Evolutionary conservation across 2,329 filamentous ascomycete species (phyloP), one percentile per base, ranked within the genome.

Genomic region (Cercospora sojina): DNA sequence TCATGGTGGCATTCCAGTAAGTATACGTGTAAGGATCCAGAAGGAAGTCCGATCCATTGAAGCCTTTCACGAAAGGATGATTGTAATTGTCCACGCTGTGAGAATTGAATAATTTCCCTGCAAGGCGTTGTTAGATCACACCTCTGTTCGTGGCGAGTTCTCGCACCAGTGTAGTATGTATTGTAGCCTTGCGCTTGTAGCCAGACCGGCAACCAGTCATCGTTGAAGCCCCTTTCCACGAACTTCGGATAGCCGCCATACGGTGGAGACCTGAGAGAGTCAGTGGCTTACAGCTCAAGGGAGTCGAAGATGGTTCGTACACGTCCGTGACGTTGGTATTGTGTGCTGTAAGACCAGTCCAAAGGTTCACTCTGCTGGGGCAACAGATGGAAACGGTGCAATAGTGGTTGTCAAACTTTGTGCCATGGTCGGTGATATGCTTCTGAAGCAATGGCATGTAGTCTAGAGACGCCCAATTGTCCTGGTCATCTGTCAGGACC

Each of bases 151-250:
- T 20, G 25, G 12, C 23, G 12, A 53, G 8, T 35, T 31, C 53
- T 23, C 53, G n/a, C 31, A 57, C 53, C 62, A 70, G 86, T 84
- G 72, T 91, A 91, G 72, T 90, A 91, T 0, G 89, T 91, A 71
- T 87, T 86, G 74, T 91, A 91, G 0, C 88, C 89, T 0, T 84
- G 86, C 4, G 84, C 75, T 69, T 91, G 87, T 23, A 92, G 77
- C 88, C 89, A 92, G 0, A 91, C 76, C 0, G 89, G 89, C 0
- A 91, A 81, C 68, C 88, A 91, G 49, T 88, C 84, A 1, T 89
- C 84, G 67, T 91, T 90, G 63, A 86, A 82, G 0, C 89, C 89
- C 49, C 89, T 81, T 3, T 80, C 78, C 13, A 91, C 79, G 64
- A 91, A 89, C 72, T 90, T 90, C 1, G 86, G 85, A 71, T 88